A percentile compares a stretch with the other conserved stretches of the same genome.
phyloP scores from a whole-genome alignment of 1,284 basidiomycete genomes.

The Entoloma clypeatum region DNA sequence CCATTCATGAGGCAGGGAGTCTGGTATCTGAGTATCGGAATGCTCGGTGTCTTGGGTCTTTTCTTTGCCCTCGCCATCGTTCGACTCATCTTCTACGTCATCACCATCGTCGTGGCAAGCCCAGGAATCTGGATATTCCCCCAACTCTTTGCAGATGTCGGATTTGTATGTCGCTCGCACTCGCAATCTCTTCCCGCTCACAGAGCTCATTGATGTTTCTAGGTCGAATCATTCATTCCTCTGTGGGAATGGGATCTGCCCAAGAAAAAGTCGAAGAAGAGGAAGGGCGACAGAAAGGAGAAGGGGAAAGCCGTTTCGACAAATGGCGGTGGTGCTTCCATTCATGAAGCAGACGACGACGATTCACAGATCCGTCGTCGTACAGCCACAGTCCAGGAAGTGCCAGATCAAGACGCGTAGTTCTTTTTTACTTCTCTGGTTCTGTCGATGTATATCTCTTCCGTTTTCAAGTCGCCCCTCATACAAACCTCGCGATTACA shows the following conservation, averaged over 20 bases:
- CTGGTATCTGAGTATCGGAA: slow-evolving; percentile 90
- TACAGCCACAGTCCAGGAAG: slow-evolving; percentile 55
- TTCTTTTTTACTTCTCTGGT: not conserved
- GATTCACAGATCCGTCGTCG: slow-evolving; percentile 59
- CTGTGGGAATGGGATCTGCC: slow-evolving; percentile 97
- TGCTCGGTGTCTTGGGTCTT: slow-evolving; percentile 85
- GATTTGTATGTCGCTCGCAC: slow-evolving; percentile 73
- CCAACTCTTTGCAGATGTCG: slow-evolving; percentile 96
- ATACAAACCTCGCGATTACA: too few species aligned
- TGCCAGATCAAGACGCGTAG: slow-evolving; percentile 50
- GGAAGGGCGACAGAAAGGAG: slow-evolving; percentile 50
- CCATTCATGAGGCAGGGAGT: slow-evolving; percentile 91
- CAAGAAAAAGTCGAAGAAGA: slow-evolving; percentile 83
- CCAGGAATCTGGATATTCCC: slow-evolving; percentile 99
- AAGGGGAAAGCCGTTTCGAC: slow-evolving; percentile 35
- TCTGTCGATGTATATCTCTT: too few species aligned
- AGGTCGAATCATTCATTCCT: slow-evolving; percentile 98
- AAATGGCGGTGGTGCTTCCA: slow-evolving; percentile 42
- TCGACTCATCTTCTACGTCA: slow-evolving; percentile 90
- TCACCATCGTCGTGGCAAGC: slow-evolving; percentile 82
- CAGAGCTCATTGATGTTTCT: slow-evolving; percentile 6
- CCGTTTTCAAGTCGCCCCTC: too few species aligned
- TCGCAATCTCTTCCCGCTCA: not conserved
- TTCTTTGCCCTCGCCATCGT: slow-evolving; percentile 94
- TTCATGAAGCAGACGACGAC: slow-evolving; percentile 54